phyloP scores from a whole-genome alignment of 345 rosid species.

The Syzygium aqueum region DNA sequence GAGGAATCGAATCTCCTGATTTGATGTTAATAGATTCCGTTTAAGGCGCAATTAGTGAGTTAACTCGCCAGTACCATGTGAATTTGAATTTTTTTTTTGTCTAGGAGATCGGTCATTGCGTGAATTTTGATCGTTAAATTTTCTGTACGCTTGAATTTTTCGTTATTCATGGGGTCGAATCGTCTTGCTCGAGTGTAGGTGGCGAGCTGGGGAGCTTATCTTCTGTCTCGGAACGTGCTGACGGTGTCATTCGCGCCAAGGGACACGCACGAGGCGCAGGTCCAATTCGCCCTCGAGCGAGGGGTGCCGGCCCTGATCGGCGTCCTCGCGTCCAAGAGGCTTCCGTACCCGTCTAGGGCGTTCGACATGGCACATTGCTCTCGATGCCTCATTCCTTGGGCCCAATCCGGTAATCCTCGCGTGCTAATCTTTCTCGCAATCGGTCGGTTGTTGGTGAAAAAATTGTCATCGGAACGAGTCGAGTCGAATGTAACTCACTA shows the following conservation, averaged over 20 bases:
- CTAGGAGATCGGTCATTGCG: not conserved
- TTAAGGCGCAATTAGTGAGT: not conserved
- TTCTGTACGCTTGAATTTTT: not conserved
- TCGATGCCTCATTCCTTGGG: slow-evolving; percentile 43
- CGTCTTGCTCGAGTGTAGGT: slow-evolving; percentile 10
- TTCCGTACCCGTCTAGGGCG: slow-evolving; percentile 36
- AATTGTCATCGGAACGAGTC: not conserved
- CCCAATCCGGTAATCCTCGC: slow-evolving; percentile 8
- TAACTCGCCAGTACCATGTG: not conserved
- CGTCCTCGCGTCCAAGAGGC: slow-evolving; percentile 28
- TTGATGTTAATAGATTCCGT: not conserved
- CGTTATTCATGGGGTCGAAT: not conserved
- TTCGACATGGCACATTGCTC: slow-evolving; percentile 47
- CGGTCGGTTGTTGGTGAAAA: not conserved
- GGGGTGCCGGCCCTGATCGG: slow-evolving; percentile 41
- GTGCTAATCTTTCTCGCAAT: not conserved
- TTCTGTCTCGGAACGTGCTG: slow-evolving; percentile 21
- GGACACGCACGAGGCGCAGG: slow-evolving; percentile 40
- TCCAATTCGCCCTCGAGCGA: slow-evolving; percentile 37
- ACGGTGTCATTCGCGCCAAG: slow-evolving; percentile 41
- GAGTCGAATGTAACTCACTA: not conserved
- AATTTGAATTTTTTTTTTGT: not conserved
- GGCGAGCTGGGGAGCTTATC: slow-evolving; percentile 45
- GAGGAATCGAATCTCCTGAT: not conserved
- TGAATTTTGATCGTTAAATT: not conserved